Conservation (phyloP, 2,329 filamentous ascomycete genomes). For the Chalaropsis ovoidea region DNA sequence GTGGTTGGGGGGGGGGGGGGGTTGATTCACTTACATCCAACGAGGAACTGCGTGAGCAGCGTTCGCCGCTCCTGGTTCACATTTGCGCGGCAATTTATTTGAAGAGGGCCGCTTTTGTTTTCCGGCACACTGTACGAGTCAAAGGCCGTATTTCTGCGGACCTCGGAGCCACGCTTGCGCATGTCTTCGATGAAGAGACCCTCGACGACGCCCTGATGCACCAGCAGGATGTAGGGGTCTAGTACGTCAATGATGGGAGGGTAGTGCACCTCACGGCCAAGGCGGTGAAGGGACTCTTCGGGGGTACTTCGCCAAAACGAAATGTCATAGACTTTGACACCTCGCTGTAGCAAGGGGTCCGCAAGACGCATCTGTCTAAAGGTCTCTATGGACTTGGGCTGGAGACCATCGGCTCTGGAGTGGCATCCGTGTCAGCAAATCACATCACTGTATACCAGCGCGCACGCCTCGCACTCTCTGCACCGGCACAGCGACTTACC, state of each 20-base stretch:
- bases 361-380: slow-evolving; percentile 62
- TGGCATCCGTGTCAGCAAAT: slow-evolving; percentile 8
- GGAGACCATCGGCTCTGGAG: slow-evolving; percentile 56
- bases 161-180: slow-evolving; percentile 50
- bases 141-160: slow-evolving; percentile 56
- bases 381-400: slow-evolving; percentile 70
- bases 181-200: slow-evolving; percentile 60
- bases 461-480: neutral
- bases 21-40: slow-evolving; percentile 58
- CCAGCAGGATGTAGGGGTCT: slow-evolving; percentile 48
- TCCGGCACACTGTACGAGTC: slow-evolving; percentile 44
- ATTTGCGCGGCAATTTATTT: slow-evolving; percentile 44
- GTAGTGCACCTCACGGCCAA: slow-evolving; percentile 59
- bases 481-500: slow-evolving; percentile 30
- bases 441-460: neutral
- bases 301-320: slow-evolving; percentile 56
- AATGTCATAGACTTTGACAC: slow-evolving; percentile 63
- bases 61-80: slow-evolving; percentile 42
- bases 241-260: slow-evolving; percentile 50
- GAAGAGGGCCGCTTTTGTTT: slow-evolving; percentile 37
- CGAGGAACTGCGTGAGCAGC: slow-evolving; percentile 51
- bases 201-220: slow-evolving; percentile 69
- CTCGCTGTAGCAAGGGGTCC: slow-evolving; percentile 55
- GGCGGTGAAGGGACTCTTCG: slow-evolving; percentile 46
- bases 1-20: no score